phyloP scores from a whole-genome alignment of 306 rosid species.

The Sesbania bispinosa region DNA sequence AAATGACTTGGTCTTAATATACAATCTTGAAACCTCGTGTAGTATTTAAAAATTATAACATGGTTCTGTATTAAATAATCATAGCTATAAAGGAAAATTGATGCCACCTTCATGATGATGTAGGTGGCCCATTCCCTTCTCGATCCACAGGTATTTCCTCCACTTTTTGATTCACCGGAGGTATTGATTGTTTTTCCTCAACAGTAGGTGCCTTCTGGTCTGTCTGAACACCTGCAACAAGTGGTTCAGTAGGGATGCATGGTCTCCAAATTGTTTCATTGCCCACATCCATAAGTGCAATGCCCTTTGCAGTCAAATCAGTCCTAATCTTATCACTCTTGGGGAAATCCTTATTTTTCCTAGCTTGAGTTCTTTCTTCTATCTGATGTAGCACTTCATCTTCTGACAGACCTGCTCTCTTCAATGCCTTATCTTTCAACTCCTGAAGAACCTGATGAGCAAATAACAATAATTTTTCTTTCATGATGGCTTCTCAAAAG shows the following conservation, averaged over 20 bases:
- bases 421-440: slow-evolving; percentile 72
- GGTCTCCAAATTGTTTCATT: slow-evolving; percentile 82
- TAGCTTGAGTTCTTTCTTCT: slow-evolving; percentile 76
- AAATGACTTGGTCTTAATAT: not conserved
- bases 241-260: slow-evolving; percentile 46
- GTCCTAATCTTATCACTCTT: slow-evolving; percentile 77
- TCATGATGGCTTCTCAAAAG: not conserved
- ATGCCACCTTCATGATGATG: slow-evolving; percentile 19
- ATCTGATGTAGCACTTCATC: slow-evolving; percentile 56
- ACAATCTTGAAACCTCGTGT: slow-evolving; percentile 15
- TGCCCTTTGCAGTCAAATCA: slow-evolving; percentile 65
- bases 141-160: slow-evolving; percentile 13
- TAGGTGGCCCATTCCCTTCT: slow-evolving; percentile 26
- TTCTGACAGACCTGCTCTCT: slow-evolving; percentile 71
- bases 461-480: slow-evolving; percentile 1
- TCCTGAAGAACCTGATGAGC: slow-evolving; percentile 68
- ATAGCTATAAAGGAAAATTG: not conserved
- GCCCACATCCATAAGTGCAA: slow-evolving; percentile 88
- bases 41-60: slow-evolving; percentile 29
- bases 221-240: slow-evolving; percentile 24
- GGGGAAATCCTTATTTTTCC: slow-evolving; percentile 64
- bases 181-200: slow-evolving; percentile 25
- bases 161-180: not conserved
- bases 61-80: slow-evolving; percentile 18
- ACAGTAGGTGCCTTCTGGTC: slow-evolving; percentile 16